Percentiles rank a stretch among this genome's conserved stretches.
Evolutionary conservation across 441 rosid genomes (phyloP).

Genomic region (Pelargonium australe): DNA sequence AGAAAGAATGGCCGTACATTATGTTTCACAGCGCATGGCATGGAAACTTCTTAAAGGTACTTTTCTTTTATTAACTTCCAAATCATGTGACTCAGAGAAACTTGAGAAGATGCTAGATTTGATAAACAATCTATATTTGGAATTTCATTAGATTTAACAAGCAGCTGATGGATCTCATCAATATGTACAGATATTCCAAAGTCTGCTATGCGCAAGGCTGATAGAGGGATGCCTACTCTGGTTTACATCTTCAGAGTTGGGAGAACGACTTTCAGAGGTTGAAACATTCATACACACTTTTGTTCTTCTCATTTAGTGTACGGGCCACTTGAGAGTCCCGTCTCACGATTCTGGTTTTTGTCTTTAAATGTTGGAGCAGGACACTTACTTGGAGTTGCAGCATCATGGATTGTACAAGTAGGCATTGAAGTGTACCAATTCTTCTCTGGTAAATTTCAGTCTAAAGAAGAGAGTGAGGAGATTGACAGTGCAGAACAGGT

Average conservation of each 20-base stretch:
- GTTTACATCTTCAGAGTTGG: conserved; percentile 62
- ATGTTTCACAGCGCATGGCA: conserved; percentile 79
- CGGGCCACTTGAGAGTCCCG: no score
- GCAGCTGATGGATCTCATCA: conserved; percentile 17
- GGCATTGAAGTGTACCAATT: conserved; percentile 67
- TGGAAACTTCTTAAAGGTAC: conserved; percentile 97
- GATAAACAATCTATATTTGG: background rate
- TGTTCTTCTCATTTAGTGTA: background rate
- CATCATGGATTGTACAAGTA: conserved; percentile 84
- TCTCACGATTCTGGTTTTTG: background rate
- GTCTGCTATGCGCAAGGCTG: conserved; percentile 74
- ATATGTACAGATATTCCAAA: conserved; percentile 60
- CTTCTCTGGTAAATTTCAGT: conserved; percentile 20
- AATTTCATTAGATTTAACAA: background rate
- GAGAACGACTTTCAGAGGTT: conserved; percentile 87
- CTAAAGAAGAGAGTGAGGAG: conserved; percentile 31
- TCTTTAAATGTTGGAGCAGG: conserved; percentile 44
- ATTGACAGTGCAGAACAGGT: conserved; percentile 37
- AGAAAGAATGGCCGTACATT: conserved; percentile 77
- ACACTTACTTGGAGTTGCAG: conserved; percentile 68
- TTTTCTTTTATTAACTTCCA: conserved; percentile 1
- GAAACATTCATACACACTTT: background rate
- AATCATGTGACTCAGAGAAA: background rate
- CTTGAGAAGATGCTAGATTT: background rate
- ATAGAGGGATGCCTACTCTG: conserved; percentile 60